Evolutionary conservation across 129 eudicot species (phyloP).

Genomic region (Escallonia herrerae): DNA sequence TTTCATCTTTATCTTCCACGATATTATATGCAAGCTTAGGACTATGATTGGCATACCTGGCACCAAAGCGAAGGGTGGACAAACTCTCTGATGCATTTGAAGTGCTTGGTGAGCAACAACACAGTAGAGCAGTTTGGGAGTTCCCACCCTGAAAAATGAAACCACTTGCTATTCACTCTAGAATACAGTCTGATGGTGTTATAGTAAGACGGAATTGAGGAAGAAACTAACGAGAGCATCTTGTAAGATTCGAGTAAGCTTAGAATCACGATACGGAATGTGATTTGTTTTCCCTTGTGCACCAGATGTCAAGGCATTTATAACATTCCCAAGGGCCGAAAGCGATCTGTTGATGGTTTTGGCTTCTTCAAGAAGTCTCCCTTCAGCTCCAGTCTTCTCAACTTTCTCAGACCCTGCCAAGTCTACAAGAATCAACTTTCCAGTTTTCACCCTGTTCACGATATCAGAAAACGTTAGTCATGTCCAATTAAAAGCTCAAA

Average conservation of each 20-base stretch:
- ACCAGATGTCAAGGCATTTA: conserved; percentile 61
- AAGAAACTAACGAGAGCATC: conserved; percentile 73
- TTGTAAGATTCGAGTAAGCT: conserved; percentile 83
- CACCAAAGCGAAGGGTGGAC: conserved; percentile 87
- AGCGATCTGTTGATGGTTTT: conserved; percentile 88
- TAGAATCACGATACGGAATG: conserved; percentile 85
- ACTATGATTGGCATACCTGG: conserved; percentile 42
- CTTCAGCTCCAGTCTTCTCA: conserved; percentile 91
- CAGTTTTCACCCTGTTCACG: conserved; percentile 47
- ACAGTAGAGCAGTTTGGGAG: conserved; percentile 78
- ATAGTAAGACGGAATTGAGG: not conserved
- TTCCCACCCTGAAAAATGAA: conserved; percentile 57
- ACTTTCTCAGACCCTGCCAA: conserved; percentile 95
- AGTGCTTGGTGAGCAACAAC: conserved; percentile 91
- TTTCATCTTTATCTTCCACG: conserved; percentile 4
- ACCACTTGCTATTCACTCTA: not conserved
- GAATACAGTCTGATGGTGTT: conserved; percentile 1
- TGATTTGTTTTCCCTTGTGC: conserved; percentile 51
- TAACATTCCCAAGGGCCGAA: conserved; percentile 88
- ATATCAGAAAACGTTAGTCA: not conserved
- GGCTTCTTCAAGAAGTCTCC: conserved; percentile 91
- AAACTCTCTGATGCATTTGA: conserved; percentile 66
- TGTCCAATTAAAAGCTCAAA: not conserved
- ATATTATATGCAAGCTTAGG: conserved; percentile 1
- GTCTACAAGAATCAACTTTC: conserved; percentile 88